These are phyloP conservation scores for Nicotiana noctiflora DNA, from an alignment of 257 asterid species.

Conservation along the genomic window DNA sequence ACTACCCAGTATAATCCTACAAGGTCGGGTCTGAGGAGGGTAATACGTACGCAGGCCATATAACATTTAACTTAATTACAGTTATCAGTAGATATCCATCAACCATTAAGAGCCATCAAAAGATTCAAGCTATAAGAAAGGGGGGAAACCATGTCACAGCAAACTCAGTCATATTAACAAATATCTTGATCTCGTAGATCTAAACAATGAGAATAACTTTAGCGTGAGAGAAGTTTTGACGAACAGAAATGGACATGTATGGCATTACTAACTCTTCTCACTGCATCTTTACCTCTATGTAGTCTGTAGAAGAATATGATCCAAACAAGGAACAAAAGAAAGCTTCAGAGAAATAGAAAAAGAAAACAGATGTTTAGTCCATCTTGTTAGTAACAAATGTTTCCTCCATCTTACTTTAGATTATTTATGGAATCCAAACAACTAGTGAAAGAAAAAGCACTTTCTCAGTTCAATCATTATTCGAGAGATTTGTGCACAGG, in stretches of 20 bases:
- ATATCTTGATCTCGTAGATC: background rate
- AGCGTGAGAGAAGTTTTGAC: background rate
- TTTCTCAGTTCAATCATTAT: background rate
- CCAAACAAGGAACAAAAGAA: constrained; percentile 9
- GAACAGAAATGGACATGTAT: background rate
- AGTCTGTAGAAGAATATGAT: background rate
- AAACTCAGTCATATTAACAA: background rate
- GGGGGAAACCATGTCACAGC: background rate
- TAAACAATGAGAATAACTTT: background rate
- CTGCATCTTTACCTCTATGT: background rate
- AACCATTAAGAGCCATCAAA: constrained; percentile 1
- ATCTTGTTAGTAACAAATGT: background rate
- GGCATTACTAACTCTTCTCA: background rate
- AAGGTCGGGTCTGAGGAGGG: too few species aligned
- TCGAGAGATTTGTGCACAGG: background rate
- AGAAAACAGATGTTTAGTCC: background rate
- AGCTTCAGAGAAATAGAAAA: background rate
- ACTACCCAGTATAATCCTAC: too few species aligned
- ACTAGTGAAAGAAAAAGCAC: background rate
- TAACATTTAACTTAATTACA: background rate
- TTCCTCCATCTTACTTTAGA: background rate
- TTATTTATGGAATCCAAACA: constrained; percentile 3
- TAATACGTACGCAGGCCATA: too few species aligned
- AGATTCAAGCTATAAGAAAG: background rate
- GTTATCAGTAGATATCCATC: background rate